Evolutionary conservation across 352 stramenopile species (phyloP).

Genomic region (Nothophytophthora sp.): DNA sequence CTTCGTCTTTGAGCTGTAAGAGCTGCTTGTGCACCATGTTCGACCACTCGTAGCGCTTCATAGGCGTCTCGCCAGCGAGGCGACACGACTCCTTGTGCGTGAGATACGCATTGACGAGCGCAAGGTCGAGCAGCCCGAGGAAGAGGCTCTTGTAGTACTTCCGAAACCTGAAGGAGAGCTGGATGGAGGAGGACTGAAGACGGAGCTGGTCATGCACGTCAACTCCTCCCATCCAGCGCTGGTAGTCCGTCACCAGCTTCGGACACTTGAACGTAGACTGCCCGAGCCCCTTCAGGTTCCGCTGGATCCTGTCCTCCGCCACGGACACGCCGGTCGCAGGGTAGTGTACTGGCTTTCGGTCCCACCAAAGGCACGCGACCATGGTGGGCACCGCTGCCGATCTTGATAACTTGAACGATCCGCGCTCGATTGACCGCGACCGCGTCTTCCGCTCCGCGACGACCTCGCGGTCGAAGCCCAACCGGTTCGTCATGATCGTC

Average conservation of each 20-base stretch:
- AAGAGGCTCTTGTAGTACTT: conserved; percentile 28
- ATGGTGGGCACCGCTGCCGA: conserved; percentile 9
- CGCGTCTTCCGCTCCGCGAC: neutral
- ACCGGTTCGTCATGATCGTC: neutral
- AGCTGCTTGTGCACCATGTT: conserved; percentile 1
- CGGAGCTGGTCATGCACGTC: conserved; percentile 22
- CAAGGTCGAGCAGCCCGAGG: conserved; percentile 9
- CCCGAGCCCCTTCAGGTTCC: conserved; percentile 18
- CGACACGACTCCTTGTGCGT: conserved; percentile 8
- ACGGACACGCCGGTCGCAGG: conserved; percentile 17
- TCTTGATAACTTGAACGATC: conserved; percentile 12
- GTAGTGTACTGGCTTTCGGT: conserved; percentile 36
- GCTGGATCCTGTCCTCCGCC: conserved; percentile 4
- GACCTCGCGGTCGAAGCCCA: neutral
- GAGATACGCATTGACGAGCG: conserved; percentile 21
- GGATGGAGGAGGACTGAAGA: conserved; percentile 15
- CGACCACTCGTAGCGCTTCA: neutral
- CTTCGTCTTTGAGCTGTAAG: conserved; percentile 4
- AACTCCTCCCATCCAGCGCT: too few species aligned
- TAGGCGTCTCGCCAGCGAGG: neutral
- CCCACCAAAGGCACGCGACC: conserved; percentile 20
- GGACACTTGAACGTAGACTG: conserved; percentile 10
- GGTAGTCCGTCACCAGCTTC: conserved; percentile 25
- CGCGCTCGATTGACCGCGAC: conserved; percentile 8
- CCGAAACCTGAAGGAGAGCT: conserved; percentile 3